A percentile compares a stretch with the other conserved stretches of the same genome.
Conservation (phyloP, 2,329 filamentous ascomycete species). For the Zymoseptoria brevis region DNA sequence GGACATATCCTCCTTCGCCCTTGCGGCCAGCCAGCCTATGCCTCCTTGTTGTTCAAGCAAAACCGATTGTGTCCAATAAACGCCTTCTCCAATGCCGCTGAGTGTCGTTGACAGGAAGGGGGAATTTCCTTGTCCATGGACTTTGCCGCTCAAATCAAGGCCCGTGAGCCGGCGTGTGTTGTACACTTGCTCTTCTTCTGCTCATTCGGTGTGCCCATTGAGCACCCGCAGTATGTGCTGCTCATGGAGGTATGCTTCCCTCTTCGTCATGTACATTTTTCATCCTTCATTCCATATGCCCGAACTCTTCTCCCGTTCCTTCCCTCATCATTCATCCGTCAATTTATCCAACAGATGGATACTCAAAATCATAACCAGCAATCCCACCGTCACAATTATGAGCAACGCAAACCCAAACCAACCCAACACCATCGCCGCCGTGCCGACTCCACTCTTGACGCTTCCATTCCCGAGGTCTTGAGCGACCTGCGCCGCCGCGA, state of each 20-base stretch:
- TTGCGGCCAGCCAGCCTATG: background rate
- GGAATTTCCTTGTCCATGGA: background rate
- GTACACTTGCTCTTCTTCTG: background rate
- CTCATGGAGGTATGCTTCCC: too few species aligned
- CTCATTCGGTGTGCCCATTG: background rate
- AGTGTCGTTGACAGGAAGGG: background rate
- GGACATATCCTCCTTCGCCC: background rate
- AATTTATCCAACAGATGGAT: constrained; percentile 67
- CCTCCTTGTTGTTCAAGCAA: background rate
- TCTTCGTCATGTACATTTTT: background rate
- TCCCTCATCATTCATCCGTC: constrained; percentile 34
- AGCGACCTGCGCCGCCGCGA: constrained; percentile 86
- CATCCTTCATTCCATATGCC: background rate
- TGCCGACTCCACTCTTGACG: constrained; percentile 81
- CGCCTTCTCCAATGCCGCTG: background rate
- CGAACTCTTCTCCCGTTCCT: background rate
- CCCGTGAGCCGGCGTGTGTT: background rate
- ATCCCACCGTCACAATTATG: constrained; percentile 89
- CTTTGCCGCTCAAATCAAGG: background rate
- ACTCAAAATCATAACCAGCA: constrained; percentile 94
- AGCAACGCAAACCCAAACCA: constrained; percentile 95
- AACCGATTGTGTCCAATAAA: background rate
- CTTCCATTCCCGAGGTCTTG: constrained; percentile 88
- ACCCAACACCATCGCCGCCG: constrained; percentile 88
- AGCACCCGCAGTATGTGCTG: too few species aligned